A percentile compares a stretch with the other conserved stretches of the same genome.
phyloP scores from a whole-genome alignment of 2,329 filamentous ascomycete genomes.

The Fusarium circinatum region DNA sequence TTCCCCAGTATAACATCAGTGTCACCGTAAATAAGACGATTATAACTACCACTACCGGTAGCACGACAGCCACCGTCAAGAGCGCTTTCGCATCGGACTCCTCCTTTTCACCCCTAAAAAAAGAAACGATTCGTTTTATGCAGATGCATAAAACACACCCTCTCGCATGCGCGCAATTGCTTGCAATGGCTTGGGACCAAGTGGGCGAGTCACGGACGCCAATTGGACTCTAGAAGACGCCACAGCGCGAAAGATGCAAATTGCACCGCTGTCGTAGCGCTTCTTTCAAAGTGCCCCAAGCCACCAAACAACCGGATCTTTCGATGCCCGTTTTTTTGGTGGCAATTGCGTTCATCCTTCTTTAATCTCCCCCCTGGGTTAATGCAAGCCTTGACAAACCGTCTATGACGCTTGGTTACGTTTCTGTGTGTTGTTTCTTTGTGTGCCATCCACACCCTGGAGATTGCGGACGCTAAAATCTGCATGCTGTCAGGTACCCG shows the following conservation, averaged over 20 bases:
- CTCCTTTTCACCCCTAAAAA: constrained; percentile 1
- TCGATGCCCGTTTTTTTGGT: constrained; percentile 29
- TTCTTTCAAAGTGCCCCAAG: neutral
- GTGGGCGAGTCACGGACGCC: neutral
- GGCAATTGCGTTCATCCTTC: constrained; percentile 25
- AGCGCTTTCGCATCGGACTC: neutral
- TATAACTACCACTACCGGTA: neutral
- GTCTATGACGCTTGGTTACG: constrained; percentile 24
- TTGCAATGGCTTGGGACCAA: constrained; percentile 6
- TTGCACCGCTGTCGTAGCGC: neutral
- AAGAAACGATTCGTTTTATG: neutral
- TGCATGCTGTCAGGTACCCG: constrained; percentile 36
- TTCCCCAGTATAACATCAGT: neutral
- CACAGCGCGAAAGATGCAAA: constrained; percentile 30
- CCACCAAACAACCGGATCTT: neutral
- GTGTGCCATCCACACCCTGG: neutral
- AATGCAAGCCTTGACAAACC: neutral
- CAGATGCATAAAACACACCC: constrained; percentile 16
- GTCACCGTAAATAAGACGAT: neutral
- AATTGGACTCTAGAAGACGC: constrained; percentile 21
- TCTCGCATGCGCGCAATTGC: neutral
- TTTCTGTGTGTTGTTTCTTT: constrained; percentile 1
- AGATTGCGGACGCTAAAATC: constrained; percentile 12
- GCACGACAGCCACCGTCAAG: neutral
- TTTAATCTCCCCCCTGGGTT: constrained; percentile 31